Evolutionary conservation across 1,139 yeast genomes (phyloP).

Genomic region (Debaryomyces sp.): DNA sequence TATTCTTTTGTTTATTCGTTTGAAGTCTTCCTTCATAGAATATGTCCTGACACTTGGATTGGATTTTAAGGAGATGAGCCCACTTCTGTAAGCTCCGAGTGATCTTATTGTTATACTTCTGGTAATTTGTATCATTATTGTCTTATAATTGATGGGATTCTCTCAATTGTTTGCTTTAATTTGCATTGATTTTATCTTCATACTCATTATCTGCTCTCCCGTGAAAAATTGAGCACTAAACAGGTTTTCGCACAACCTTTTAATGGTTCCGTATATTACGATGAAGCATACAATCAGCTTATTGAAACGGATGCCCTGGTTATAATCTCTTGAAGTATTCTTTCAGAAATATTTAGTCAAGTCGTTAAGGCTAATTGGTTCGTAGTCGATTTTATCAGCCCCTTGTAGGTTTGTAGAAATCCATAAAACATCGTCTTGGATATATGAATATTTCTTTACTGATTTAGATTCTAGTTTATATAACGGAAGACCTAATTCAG

Average conservation of each 20-base stretch:
- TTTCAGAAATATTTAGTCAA: conserved; percentile 14
- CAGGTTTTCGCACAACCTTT: conserved; percentile 6
- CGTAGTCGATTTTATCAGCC: conserved; percentile 15
- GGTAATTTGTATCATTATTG: background rate
- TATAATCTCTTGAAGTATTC: background rate
- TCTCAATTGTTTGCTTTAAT: background rate
- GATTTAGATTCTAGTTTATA: conserved; percentile 17
- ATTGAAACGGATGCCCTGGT: background rate
- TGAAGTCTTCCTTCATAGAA: conserved; percentile 13
- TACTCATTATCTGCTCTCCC: background rate
- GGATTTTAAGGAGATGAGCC: background rate
- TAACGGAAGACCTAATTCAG: conserved; percentile 26
- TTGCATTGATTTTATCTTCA: background rate
- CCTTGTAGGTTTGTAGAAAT: conserved; percentile 13
- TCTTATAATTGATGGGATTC: background rate
- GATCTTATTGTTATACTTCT: background rate
- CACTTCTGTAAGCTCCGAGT: background rate
- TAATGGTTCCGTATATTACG: background rate
- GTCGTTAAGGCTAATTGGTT: conserved; percentile 27
- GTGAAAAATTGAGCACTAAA: conserved; percentile 3
- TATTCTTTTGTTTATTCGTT: conserved; percentile 22
- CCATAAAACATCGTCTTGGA: conserved; percentile 41
- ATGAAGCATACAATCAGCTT: background rate
- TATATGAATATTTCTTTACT: conserved; percentile 18
- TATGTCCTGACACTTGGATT: conserved; percentile 1